Conservation (phyloP, 2,329 filamentous ascomycete genomes). For the Penicillium psychrosexuale region DNA sequence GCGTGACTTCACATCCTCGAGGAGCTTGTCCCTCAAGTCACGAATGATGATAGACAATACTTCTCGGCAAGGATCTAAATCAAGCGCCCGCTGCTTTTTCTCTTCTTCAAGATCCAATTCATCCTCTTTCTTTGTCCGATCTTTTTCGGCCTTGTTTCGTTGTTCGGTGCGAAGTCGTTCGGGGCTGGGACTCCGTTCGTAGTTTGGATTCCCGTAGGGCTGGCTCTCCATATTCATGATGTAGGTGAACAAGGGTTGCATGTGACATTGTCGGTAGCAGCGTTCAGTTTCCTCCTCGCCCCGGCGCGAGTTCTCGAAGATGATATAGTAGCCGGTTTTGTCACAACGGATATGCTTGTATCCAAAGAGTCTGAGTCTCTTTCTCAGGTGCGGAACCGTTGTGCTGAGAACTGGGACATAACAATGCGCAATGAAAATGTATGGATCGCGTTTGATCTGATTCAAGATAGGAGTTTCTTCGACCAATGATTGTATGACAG, state of each 20-base stretch:
- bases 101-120: conserved; percentile 84
- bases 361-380: conserved; percentile 76
- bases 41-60: conserved; percentile 74
- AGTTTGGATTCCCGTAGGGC: conserved; percentile 63
- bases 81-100: conserved; percentile 78
- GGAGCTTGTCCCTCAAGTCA: conserved; percentile 80
- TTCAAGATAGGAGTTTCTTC: conserved; percentile 65
- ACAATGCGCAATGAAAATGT: conserved; percentile 82
- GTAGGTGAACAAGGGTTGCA: conserved; percentile 86
- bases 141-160: conserved; percentile 63
- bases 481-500: conserved; percentile 50
- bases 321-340: conserved; percentile 80
- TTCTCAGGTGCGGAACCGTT: conserved; percentile 86
- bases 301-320: conserved; percentile 75
- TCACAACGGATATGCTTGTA: conserved; percentile 82
- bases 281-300: conserved; percentile 78
- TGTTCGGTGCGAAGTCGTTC: conserved; percentile 45
- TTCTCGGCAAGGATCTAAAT: conserved; percentile 85
- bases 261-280: conserved; percentile 75
- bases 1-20: conserved; percentile 83
- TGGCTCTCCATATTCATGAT: conserved; percentile 86
- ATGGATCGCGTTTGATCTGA: conserved; percentile 74
- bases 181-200: conserved; percentile 51
- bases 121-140: conserved; percentile 67
- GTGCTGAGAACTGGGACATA: conserved; percentile 83